Evolutionary conservation across 441 rosid genomes (phyloP).

Genomic region (Mallotus repandus): DNA sequence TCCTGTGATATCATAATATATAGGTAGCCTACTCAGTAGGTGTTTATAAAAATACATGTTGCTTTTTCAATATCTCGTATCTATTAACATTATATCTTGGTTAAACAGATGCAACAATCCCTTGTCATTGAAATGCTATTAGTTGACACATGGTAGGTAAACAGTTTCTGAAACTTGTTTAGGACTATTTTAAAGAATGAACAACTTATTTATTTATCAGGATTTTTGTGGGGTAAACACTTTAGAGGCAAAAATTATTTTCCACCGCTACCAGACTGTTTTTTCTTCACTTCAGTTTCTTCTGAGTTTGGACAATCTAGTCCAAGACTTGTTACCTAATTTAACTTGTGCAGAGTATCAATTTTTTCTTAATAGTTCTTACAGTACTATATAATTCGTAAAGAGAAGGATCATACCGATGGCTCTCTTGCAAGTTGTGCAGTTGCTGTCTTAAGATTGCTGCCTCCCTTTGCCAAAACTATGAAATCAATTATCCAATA

Average conservation of each 20-base stretch:
- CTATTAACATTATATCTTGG: not conserved
- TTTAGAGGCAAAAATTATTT: not conserved
- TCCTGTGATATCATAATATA: conserved; percentile 29
- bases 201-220: not conserved
- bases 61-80: not conserved
- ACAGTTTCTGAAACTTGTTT: not conserved
- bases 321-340: not conserved
- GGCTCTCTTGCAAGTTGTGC: conserved; percentile 41
- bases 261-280: not conserved
- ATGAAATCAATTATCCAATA: conserved; percentile 1
- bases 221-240: not conserved
- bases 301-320: conserved; percentile 6
- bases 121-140: not conserved
- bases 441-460: conserved; percentile 46
- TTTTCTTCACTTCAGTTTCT: not conserved
- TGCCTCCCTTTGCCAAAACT: conserved; percentile 55
- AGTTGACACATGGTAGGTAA: not conserved
- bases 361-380: not conserved
- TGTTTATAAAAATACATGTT: not conserved
- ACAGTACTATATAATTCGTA: not conserved
- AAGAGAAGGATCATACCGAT: conserved; percentile 33
- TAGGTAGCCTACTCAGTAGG: not conserved
- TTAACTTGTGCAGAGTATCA: not conserved
- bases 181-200: not conserved
- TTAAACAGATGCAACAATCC: conserved; percentile 4